phyloP scores from a whole-genome alignment of 2,329 filamentous ascomycete species.

The Diaporthe destruens region DNA sequence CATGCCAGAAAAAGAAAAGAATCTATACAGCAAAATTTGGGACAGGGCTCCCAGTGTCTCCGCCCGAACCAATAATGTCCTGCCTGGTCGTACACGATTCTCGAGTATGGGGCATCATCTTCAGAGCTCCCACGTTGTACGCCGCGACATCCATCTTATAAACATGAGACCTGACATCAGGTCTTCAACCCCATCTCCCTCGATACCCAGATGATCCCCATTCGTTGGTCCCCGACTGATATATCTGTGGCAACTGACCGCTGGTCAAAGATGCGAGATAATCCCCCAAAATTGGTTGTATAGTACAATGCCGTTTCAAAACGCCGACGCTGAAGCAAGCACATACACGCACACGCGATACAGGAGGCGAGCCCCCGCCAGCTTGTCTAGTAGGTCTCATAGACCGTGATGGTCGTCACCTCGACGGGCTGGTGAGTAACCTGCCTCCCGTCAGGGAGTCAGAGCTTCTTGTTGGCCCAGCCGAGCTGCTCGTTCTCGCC shows the following conservation, averaged over 20 bases:
- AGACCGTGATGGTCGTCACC: constrained; percentile 36
- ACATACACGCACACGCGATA: constrained; percentile 32
- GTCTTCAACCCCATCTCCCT: background rate
- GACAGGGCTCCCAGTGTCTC: background rate
- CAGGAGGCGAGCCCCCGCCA: constrained; percentile 23
- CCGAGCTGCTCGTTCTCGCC: constrained; percentile 56
- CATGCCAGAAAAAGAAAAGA: constrained; percentile 7
- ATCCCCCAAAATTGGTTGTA: constrained; percentile 9
- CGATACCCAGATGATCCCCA: background rate
- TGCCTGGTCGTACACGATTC: constrained; percentile 1
- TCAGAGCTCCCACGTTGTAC: constrained; percentile 6
- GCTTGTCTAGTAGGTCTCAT: constrained; percentile 22
- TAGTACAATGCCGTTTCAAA: constrained; percentile 34
- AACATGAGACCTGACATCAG: constrained; percentile 17
- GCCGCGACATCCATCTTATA: constrained; percentile 13
- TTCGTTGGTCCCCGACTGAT: background rate
- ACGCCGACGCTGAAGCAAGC: constrained; percentile 33
- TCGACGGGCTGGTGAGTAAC: constrained; percentile 35
- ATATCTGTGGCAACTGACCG: constrained; percentile 12
- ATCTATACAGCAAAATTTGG: constrained; percentile 24
- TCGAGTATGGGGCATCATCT: constrained; percentile 5
- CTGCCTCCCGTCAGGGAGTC: constrained; percentile 32
- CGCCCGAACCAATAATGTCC: background rate
- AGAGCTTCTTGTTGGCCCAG: constrained; percentile 52
- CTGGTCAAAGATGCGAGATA: constrained; percentile 13